Evolutionary conservation across 2,329 filamentous ascomycete species (phyloP).

Genomic region (Penicillium hesseltinei): DNA sequence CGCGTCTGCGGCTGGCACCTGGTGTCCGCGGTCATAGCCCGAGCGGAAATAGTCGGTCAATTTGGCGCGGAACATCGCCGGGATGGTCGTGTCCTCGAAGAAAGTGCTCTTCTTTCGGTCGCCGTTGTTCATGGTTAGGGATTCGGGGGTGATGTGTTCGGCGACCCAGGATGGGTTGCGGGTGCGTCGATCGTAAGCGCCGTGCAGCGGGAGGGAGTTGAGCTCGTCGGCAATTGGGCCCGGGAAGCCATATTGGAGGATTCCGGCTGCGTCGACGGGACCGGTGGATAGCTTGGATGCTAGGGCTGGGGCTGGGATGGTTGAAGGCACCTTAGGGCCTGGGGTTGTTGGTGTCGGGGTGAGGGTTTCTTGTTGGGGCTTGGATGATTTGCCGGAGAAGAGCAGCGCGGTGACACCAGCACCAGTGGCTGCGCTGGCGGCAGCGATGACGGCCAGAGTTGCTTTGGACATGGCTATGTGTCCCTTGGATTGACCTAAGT

Average conservation of each 20-base stretch:
- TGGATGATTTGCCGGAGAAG: slow-evolving; percentile 55
- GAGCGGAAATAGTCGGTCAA: slow-evolving; percentile 93
- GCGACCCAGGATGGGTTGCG: slow-evolving; percentile 93
- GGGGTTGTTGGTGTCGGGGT: slow-evolving; percentile 29
- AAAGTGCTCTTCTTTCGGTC: slow-evolving; percentile 85
- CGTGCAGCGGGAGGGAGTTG: slow-evolving; percentile 71
- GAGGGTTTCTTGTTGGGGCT: slow-evolving; percentile 26
- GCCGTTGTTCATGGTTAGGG: slow-evolving; percentile 69
- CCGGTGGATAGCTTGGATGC: slow-evolving; percentile 21
- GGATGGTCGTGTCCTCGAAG: slow-evolving; percentile 75
- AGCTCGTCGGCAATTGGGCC: slow-evolving; percentile 84
- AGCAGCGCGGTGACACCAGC: slow-evolving; percentile 69
- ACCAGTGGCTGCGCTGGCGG: slow-evolving; percentile 71
- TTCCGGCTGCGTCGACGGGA: slow-evolving; percentile 69
- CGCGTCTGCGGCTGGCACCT: slow-evolving; percentile 92
- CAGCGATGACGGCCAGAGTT: slow-evolving; percentile 72
- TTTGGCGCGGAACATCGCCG: slow-evolving; percentile 81
- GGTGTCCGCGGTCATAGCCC: slow-evolving; percentile 93
- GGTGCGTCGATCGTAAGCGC: slow-evolving; percentile 83
- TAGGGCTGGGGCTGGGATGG: slow-evolving; percentile 25
- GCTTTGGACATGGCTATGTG: slow-evolving; percentile 68
- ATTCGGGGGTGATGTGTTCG: slow-evolving; percentile 92
- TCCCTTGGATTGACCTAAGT: slow-evolving; percentile 23
- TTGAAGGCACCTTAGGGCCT: slow-evolving; percentile 32
- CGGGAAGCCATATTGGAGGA: slow-evolving; percentile 87